Base-by-base conservation (phyloP, 352 stramenopile genomes). In the Globisporangium yorkense region DNA sequence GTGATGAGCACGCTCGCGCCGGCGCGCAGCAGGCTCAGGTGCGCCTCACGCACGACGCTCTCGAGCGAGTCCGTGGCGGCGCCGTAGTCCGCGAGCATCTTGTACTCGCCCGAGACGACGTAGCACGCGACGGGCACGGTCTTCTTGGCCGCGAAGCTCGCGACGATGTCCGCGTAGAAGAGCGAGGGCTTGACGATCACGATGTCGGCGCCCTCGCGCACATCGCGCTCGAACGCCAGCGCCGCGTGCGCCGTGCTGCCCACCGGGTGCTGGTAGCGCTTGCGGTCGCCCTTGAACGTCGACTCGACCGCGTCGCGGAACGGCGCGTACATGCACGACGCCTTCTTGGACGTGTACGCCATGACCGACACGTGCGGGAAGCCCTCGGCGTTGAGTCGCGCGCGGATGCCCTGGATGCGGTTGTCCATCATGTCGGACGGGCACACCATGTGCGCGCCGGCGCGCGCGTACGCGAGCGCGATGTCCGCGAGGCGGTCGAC, bases 141-240 rank as follows among this genome's bases (percentile, higher is more conserved):
- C 51, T 96, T 91, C 63, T 88, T 87, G 59, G 92, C 82, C 37
- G 96, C 95, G 41, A 99, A 89, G 57, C 87, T 80, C 44, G 84
- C 76, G 63, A 99, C 97, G 33, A 99, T 91, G 84, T 99, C 97
- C 46, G 98, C 80, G 76, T 99, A 99, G 43, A 98, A 98, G 71
- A 99, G 92, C 68, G 93, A 97, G 3, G 97, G 96, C 73, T 99
- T 99, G 61, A 99, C 96, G 85, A 99, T 99, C 57, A 99, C 87
- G 65, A 98, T 98, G 85, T 99, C 97, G 41, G 97, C 97, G 49
- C 97, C 97, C 57, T 96, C 78, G 21, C 74, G 67, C 50, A 92
- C 61, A 58, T 96, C 88, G 49, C 85, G 84, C 50, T 77, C 63
- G 47, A 94, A 92, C 27, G 85, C 88, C 49, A 93, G 61, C 56